These are phyloP conservation scores for Cucumis variabilis DNA, from an alignment of 331 rosid species.

Conservation along the genomic window DNA sequence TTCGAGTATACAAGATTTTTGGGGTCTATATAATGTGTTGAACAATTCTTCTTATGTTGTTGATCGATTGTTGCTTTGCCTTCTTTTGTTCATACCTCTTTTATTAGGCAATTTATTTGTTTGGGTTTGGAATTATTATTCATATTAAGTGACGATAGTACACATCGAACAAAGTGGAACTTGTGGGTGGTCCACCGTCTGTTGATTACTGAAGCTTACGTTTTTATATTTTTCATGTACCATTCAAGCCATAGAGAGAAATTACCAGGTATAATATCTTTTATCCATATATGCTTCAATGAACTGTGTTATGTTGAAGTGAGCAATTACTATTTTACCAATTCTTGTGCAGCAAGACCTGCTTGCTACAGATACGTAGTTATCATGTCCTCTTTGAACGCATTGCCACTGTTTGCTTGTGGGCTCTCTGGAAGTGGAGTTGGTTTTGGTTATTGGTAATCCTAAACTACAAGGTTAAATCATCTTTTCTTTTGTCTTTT, in stretches of 20 bases:
- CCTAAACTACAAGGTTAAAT: not conserved
- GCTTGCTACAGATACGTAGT: slow-evolving; percentile 84
- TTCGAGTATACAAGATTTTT: not conserved
- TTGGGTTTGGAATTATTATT: slow-evolving; percentile 77
- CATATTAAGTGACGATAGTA: slow-evolving; percentile 49
- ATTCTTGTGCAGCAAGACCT: slow-evolving; percentile 82
- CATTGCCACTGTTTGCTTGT: slow-evolving; percentile 67
- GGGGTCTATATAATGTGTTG: not conserved
- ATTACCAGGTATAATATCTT: slow-evolving; percentile 61
- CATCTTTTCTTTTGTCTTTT: not conserved
- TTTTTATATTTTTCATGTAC: slow-evolving; percentile 77
- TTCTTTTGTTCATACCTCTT: slow-evolving; percentile 34
- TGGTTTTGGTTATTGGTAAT: slow-evolving; percentile 84
- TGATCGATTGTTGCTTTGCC: slow-evolving; percentile 32
- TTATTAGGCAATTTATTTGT: slow-evolving; percentile 81
- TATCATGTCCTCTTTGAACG: slow-evolving; percentile 72
- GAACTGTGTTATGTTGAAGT: not conserved
- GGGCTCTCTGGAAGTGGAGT: slow-evolving; percentile 76
- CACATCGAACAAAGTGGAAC: slow-evolving; percentile 73
- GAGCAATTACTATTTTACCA: slow-evolving; percentile 5
- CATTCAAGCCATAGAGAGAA: slow-evolving; percentile 95
- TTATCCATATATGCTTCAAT: not conserved
- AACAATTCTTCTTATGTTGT: slow-evolving; percentile 24
- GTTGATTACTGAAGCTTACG: slow-evolving; percentile 71
- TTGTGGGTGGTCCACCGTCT: slow-evolving; percentile 90